A percentile compares a stretch with the other conserved stretches of the same genome.
Evolutionary conservation across 805 yeast genomes (phyloP).

Genomic region (Candida xyloterini): DNA sequence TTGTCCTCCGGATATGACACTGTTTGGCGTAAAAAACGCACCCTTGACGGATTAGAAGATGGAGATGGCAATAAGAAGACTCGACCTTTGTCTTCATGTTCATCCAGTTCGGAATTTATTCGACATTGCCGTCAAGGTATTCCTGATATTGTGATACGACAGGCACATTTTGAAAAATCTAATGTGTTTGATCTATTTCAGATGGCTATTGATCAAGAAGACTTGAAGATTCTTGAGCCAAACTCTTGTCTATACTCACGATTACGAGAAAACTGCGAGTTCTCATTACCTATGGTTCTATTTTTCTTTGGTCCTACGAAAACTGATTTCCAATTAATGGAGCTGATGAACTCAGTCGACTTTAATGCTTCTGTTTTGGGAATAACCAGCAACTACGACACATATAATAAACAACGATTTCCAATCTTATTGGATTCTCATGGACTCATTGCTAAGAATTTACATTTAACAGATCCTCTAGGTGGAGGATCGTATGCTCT

Average conservation of each 20-base stretch:
- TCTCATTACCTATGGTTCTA: slow-evolving; percentile 12
- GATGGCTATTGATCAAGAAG: slow-evolving; percentile 1
- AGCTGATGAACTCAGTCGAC: slow-evolving; percentile 3
- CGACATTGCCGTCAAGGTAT: slow-evolving; percentile 2
- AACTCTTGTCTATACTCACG: neutral
- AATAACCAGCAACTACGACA: slow-evolving; percentile 21
- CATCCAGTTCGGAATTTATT: slow-evolving; percentile 6
- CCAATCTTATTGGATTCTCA: slow-evolving; percentile 29
- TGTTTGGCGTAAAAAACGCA: slow-evolving; percentile 4
- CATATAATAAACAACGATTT: slow-evolving; percentile 15
- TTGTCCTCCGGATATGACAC: neutral
- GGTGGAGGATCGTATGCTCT: slow-evolving; percentile 37
- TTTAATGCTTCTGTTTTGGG: slow-evolving; percentile 18
- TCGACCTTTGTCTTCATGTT: slow-evolving; percentile 7
- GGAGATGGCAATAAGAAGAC: slow-evolving; percentile 1
- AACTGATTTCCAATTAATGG: slow-evolving; percentile 15
- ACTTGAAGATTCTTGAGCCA: slow-evolving; percentile 7
- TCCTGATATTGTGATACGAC: slow-evolving; percentile 19
- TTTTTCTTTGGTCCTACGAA: slow-evolving; percentile 19
- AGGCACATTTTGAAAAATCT: slow-evolving; percentile 21
- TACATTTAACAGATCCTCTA: slow-evolving; percentile 31
- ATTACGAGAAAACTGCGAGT: neutral
- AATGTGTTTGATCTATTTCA: slow-evolving; percentile 13
- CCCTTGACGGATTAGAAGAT: neutral
- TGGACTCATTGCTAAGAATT: slow-evolving; percentile 26